Evolutionary conservation across 805 yeast genomes (phyloP).

Genomic region (Candida silvatica): DNA sequence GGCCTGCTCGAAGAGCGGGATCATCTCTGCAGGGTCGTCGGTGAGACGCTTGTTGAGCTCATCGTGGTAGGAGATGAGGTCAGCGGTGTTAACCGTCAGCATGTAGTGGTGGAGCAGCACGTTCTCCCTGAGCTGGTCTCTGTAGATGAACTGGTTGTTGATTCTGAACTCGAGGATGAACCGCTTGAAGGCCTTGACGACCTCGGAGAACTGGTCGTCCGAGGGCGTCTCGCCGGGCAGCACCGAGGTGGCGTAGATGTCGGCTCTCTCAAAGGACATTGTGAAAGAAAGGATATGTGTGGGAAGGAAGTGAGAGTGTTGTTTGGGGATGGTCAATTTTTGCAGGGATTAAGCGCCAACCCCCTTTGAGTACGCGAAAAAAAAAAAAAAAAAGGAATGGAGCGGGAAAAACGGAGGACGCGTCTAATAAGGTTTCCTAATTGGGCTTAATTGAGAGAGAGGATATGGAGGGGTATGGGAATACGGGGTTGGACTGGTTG

Average conservation of each 20-base stretch:
- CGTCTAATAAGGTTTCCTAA: constrained; percentile 8
- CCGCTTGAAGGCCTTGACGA: constrained; percentile 66
- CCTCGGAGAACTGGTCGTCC: constrained; percentile 57
- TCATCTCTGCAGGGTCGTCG: constrained; percentile 83
- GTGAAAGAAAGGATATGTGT: too few relatives aligned
- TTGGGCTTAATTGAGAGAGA: constrained; percentile 5
- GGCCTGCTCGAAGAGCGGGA: constrained; percentile 78
- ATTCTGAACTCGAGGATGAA: constrained; percentile 83
- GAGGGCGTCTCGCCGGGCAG: constrained; percentile 73
- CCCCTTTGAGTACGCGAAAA: too few relatives aligned
- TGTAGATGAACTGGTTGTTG: constrained; percentile 72
- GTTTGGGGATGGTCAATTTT: too few relatives aligned
- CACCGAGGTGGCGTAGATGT: constrained; percentile 68
- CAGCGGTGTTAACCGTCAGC: constrained; percentile 71
- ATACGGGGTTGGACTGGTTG: too few relatives aligned
- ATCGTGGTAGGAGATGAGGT: constrained; percentile 80
- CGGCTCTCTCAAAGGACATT: constrained; percentile 73
- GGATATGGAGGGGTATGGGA: too few relatives aligned
- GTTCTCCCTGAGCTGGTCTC: constrained; percentile 88
- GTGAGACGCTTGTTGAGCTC: constrained; percentile 75
- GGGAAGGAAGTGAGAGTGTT: background rate
- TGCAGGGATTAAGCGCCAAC: too few relatives aligned
- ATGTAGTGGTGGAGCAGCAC: constrained; percentile 67
- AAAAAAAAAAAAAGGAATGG: too few relatives aligned
- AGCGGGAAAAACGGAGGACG: constrained; percentile 1